A percentile compares a stretch with the other conserved stretches of the same genome.
These are phyloP conservation scores for Candida lessepsii DNA, from an alignment of 805 yeast genomes.

Conservation along the genomic window DNA sequence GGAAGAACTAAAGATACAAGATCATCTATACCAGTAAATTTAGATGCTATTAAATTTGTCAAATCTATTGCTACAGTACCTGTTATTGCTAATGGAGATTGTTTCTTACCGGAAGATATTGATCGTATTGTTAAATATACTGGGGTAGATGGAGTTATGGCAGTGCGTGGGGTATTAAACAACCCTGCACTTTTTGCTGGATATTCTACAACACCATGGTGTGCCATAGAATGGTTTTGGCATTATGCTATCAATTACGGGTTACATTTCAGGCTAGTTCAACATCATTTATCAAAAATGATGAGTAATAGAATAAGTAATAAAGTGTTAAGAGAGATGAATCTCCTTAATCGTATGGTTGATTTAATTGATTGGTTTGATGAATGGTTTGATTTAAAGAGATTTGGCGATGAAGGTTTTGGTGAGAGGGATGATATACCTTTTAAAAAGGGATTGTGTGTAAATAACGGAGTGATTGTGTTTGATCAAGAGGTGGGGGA, in stretches of 20 bases:
- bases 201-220: conserved; percentile 77
- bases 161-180: conserved; percentile 81
- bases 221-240: conserved; percentile 81
- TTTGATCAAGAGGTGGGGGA: background rate
- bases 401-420: conserved; percentile 70
- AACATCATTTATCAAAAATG: conserved; percentile 91
- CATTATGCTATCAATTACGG: conserved; percentile 78
- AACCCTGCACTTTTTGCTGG: conserved; percentile 92
- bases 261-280: conserved; percentile 76
- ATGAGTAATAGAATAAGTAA: conserved; percentile 49
- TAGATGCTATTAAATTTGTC: conserved; percentile 73
- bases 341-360: conserved; percentile 54
- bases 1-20: conserved; percentile 87
- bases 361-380: conserved; percentile 87
- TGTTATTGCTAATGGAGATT: conserved; percentile 98
- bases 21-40: conserved; percentile 77
- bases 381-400: conserved; percentile 56
- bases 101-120: conserved; percentile 68
- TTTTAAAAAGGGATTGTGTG: conserved; percentile 7
- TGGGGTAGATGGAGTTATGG: conserved; percentile 90
- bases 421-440: conserved; percentile 49
- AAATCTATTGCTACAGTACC: conserved; percentile 62
- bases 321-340: conserved; percentile 50
- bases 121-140: conserved; percentile 59
- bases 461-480: conserved; percentile 5